Percentiles rank a stretch among this genome's conserved stretches.
phyloP scores from a whole-genome alignment of 1,284 basidiomycete genomes.

The Ceratobasidium sp. region DNA sequence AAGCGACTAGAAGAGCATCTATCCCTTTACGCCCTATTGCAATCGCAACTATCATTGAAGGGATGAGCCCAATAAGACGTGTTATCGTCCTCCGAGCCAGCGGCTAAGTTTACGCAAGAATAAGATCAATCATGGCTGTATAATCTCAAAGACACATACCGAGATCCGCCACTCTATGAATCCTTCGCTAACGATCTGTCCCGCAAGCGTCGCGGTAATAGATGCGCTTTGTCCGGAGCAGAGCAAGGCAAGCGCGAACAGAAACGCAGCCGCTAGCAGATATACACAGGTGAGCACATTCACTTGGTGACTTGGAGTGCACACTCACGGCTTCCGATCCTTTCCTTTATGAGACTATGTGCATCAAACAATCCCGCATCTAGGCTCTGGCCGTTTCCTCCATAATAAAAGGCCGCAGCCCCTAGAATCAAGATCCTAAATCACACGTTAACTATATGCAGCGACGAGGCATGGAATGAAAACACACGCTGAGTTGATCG shows the following conservation, averaged over 20 bases:
- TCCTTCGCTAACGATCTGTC: conserved; percentile 93
- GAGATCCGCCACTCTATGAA: conserved; percentile 92
- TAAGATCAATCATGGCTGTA: conserved; percentile 8
- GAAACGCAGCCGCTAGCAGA: conserved; percentile 73
- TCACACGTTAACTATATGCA: neutral
- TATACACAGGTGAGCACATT: neutral
- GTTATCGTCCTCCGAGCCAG: conserved; percentile 86
- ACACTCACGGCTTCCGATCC: conserved; percentile 75
- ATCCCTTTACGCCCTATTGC: conserved; percentile 82
- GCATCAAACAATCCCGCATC: conserved; percentile 87
- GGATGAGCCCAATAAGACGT: conserved; percentile 87
- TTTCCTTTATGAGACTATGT: conserved; percentile 74
- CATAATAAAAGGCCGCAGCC: conserved; percentile 59
- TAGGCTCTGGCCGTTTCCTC: conserved; percentile 26
- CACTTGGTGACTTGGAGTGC: neutral
- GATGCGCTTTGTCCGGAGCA: conserved; percentile 93
- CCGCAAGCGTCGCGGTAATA: conserved; percentile 92
- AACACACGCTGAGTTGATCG: conserved; percentile 84
- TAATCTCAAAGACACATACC: conserved; percentile 61
- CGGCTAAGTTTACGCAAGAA: conserved; percentile 64
- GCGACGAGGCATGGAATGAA: conserved; percentile 1
- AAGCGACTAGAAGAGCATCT: conserved; percentile 85
- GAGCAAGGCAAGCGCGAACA: conserved; percentile 89
- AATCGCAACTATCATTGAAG: conserved; percentile 84
- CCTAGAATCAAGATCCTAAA: conserved; percentile 63